phyloP scores from a whole-genome alignment of 1,139 yeast genomes.

The Yamadazyma membranifaciens region DNA sequence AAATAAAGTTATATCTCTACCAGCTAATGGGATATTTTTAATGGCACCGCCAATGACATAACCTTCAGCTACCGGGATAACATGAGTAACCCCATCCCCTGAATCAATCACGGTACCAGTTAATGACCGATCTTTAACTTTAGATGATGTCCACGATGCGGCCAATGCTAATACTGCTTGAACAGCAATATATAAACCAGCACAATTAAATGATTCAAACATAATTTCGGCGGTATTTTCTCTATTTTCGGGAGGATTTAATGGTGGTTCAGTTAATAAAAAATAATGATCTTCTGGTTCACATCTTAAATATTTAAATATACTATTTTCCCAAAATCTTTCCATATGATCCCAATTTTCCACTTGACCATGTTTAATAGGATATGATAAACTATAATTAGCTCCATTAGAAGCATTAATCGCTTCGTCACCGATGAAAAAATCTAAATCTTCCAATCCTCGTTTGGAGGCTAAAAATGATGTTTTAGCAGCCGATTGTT shows the following conservation, averaged over 20 bases:
- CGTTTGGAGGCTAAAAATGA: constrained; percentile 63
- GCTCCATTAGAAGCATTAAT: constrained; percentile 86
- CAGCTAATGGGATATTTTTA: constrained; percentile 97
- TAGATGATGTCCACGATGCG: constrained; percentile 97
- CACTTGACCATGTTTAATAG: constrained; percentile 95
- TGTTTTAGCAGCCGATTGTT: constrained; percentile 39
- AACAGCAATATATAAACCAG: constrained; percentile 96
- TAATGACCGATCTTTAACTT: constrained; percentile 89
- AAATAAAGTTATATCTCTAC: constrained; percentile 93
- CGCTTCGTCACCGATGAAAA: constrained; percentile 95
- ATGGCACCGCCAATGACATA: constrained; percentile 97
- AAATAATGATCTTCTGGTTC: constrained; percentile 99
- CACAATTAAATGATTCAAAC: constrained; percentile 98
- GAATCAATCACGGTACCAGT: constrained; percentile 98
- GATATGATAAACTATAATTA: constrained; percentile 83
- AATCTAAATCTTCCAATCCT: constrained; percentile 93
- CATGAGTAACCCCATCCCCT: constrained; percentile 98
- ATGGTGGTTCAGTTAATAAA: constrained; percentile 94
- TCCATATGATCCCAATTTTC: constrained; percentile 99
- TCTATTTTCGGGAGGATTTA: constrained; percentile 98
- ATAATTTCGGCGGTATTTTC: constrained; percentile 97
- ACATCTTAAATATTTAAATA: constrained; percentile 91
- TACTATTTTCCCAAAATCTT: constrained; percentile 96
- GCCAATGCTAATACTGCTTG: constrained; percentile 98
- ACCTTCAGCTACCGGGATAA: constrained; percentile 98